Evolutionary conservation across 257 asterid species (phyloP).

Genomic region (Salvia rosmarinus): DNA sequence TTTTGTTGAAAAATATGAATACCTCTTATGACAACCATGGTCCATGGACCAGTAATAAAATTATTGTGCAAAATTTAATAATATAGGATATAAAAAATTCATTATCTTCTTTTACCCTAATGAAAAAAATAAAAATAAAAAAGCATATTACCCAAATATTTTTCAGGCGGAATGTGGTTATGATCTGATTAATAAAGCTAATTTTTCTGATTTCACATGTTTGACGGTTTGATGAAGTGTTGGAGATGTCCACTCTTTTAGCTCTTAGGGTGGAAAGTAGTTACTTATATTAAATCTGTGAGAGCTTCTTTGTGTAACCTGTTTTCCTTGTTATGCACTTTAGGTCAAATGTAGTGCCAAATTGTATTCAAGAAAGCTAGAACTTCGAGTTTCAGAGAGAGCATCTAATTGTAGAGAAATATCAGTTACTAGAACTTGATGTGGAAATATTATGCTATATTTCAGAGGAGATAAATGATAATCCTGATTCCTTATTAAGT

Average conservation of each 20-base stretch:
- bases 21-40: too few species aligned
- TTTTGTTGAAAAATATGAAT: too few species aligned
- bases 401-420: background rate
- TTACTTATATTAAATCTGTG: background rate
- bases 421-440: slow-evolving; percentile 13
- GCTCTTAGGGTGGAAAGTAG: background rate
- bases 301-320: background rate
- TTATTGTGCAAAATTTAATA: too few species aligned
- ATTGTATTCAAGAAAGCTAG: background rate
- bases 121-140: too few species aligned
- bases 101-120: too few species aligned
- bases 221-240: too few species aligned
- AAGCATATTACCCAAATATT: too few species aligned
- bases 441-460: slow-evolving; percentile 15
- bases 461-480: slow-evolving; percentile 31
- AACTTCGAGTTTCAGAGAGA: slow-evolving; percentile 17
- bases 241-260: background rate
- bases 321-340: background rate
- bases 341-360: background rate
- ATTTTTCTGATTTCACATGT: too few species aligned
- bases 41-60: too few species aligned
- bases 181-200: too few species aligned
- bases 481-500: slow-evolving; percentile 21
- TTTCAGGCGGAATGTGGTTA: too few species aligned
- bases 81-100: too few species aligned